Conservation (phyloP, 371 early-diverging fungal species). For the Rhizopus delemar region DNA sequence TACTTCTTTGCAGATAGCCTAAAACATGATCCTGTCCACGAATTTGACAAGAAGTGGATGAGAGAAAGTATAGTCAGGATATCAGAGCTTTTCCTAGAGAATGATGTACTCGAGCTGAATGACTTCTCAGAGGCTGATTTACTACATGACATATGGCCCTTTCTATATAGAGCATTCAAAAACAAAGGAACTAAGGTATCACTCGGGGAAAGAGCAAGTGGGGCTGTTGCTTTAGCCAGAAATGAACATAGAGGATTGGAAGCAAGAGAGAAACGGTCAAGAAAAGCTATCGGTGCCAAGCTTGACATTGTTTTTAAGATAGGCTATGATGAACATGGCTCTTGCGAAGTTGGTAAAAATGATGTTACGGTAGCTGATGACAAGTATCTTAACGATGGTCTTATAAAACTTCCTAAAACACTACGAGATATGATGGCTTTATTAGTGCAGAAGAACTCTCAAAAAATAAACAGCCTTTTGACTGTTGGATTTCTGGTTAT, state of each 20-base stretch:
- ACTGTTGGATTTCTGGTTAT: conserved; percentile 15
- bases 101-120: not conserved
- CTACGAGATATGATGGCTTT: conserved; percentile 11
- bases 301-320: conserved; percentile 12
- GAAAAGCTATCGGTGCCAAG: conserved; percentile 11
- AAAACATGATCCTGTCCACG: too few species aligned
- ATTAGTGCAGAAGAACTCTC: not conserved
- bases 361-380: conserved; percentile 6
- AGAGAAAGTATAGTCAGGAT: too few species aligned
- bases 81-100: too few species aligned
- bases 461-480: conserved; percentile 5
- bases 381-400: conserved; percentile 15
- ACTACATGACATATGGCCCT: conserved; percentile 11
- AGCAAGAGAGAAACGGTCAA: conserved; percentile 3
- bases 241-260: conserved; percentile 9
- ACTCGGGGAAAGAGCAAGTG: conserved; percentile 7
- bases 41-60: too few species aligned
- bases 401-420: conserved; percentile 16
- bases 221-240: conserved; percentile 2
- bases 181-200: not conserved
- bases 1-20: conserved; percentile 7
- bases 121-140: conserved; percentile 12
- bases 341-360: conserved; percentile 14
- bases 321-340: conserved; percentile 4
- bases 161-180: conserved; percentile 10